These are phyloP conservation scores for Colletotrichum chlorophyti DNA, from an alignment of 2,329 filamentous ascomycete species.

Conservation along the genomic window DNA sequence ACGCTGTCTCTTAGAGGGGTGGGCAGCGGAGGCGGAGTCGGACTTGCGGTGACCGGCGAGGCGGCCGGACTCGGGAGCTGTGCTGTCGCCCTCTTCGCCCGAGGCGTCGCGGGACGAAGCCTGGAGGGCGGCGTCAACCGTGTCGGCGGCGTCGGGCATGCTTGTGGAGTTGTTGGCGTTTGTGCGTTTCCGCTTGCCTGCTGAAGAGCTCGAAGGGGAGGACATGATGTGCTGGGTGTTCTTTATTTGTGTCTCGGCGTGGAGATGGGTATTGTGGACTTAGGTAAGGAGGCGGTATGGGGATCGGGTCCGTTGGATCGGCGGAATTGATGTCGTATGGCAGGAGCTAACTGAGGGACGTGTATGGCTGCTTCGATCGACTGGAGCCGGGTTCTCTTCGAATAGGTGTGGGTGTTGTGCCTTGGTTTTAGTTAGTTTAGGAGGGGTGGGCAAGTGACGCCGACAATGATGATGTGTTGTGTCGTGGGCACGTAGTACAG, in stretches of 20 bases:
- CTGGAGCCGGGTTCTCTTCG: neutral
- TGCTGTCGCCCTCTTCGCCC: slow-evolving; percentile 80
- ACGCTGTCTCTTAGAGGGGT: slow-evolving; percentile 80
- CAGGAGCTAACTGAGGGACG: neutral
- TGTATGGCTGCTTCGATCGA: neutral
- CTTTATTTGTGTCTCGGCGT: neutral
- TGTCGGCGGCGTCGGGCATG: slow-evolving; percentile 45
- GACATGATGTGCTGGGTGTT: slow-evolving; percentile 55
- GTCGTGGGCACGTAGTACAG: neutral
- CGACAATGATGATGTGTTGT: slow-evolving; percentile 24
- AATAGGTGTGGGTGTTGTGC: slow-evolving; percentile 16
- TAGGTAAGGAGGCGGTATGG: slow-evolving; percentile 10
- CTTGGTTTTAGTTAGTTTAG: slow-evolving; percentile 25
- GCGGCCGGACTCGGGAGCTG: slow-evolving; percentile 65
- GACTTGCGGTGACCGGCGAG: slow-evolving; percentile 63
- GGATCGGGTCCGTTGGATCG: slow-evolving; percentile 16
- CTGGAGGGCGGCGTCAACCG: slow-evolving; percentile 64
- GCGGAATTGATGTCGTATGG: slow-evolving; percentile 21
- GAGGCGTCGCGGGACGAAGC: slow-evolving; percentile 84
- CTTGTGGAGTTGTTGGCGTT: slow-evolving; percentile 57
- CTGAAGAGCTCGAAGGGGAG: slow-evolving; percentile 61
- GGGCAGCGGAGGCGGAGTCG: slow-evolving; percentile 50
- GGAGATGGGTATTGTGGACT: neutral
- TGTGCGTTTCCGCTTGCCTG: slow-evolving; percentile 83
- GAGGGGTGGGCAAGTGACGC: slow-evolving; percentile 17